These are phyloP conservation scores for Tuber borchii DNA, from an alignment of 495 filamentous ascomycete genomes.

Conservation along the genomic window DNA sequence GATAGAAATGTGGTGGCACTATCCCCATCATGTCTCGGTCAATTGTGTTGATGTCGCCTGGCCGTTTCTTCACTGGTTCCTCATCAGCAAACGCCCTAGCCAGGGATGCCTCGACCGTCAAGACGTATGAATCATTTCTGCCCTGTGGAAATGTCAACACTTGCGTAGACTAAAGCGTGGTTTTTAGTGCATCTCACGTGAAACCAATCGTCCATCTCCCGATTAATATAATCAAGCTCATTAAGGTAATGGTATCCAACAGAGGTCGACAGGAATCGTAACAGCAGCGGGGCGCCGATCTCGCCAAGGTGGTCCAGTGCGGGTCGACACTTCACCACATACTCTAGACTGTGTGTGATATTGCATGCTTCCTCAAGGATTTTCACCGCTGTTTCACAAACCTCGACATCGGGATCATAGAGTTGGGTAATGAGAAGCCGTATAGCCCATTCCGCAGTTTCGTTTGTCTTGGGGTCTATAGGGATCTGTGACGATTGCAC, in stretches of 20 bases:
- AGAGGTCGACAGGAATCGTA: constrained; percentile 85
- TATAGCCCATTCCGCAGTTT: constrained; percentile 84
- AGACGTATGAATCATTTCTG: constrained; percentile 88
- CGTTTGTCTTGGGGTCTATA: constrained; percentile 30
- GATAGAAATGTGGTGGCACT: constrained; percentile 93
- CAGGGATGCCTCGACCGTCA: constrained; percentile 90
- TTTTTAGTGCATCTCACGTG: constrained; percentile 44
- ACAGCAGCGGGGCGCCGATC: constrained; percentile 86
- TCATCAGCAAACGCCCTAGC: constrained; percentile 74
- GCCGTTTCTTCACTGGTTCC: constrained; percentile 45
- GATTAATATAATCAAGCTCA: constrained; percentile 93
- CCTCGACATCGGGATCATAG: constrained; percentile 93
- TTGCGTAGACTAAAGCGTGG: neutral
- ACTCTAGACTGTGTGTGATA: constrained; percentile 77
- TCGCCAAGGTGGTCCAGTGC: constrained; percentile 92
- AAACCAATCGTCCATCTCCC: constrained; percentile 99
- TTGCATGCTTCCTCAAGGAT: constrained; percentile 98
- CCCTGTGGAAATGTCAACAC: constrained; percentile 48
- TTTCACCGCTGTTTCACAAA: constrained; percentile 91
- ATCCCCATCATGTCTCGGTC: constrained; percentile 57
- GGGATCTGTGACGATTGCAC: constrained; percentile 25
- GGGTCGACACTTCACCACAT: constrained; percentile 92
- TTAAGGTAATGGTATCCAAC: constrained; percentile 97
- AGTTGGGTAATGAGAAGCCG: constrained; percentile 91
- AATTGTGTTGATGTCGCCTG: constrained; percentile 44